These are phyloP conservation scores for Ulvella scutata DNA, from an alignment of 139 green algal genomes.

Conservation along the genomic window DNA sequence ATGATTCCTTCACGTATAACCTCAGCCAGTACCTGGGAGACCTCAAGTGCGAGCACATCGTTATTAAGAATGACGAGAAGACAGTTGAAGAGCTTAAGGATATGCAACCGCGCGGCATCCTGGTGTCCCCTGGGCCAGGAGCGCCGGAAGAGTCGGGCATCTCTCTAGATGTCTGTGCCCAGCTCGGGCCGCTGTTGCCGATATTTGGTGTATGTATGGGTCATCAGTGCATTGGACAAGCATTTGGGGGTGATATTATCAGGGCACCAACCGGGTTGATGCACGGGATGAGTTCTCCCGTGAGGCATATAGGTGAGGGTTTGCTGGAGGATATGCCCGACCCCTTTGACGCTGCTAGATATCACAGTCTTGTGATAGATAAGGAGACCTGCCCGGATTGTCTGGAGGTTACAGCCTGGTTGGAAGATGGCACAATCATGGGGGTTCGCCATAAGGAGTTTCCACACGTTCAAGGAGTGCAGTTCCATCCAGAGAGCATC, in stretches of 20 bases:
- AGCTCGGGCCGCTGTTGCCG: slow-evolving; percentile 69
- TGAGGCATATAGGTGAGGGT: slow-evolving; percentile 66
- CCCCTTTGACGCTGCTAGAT: slow-evolving; percentile 72
- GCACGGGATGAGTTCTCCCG: slow-evolving; percentile 89
- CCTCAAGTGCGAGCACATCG: slow-evolving; percentile 69
- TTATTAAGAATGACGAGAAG: slow-evolving; percentile 93
- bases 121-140: slow-evolving; percentile 92
- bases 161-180: slow-evolving; percentile 62
- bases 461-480: slow-evolving; percentile 58
- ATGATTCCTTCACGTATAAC: slow-evolving; percentile 98
- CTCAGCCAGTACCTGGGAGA: slow-evolving; percentile 93
- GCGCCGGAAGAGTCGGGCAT: slow-evolving; percentile 86
- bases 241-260: slow-evolving; percentile 62
- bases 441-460: slow-evolving; percentile 69
- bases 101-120: slow-evolving; percentile 75
- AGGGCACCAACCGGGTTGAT: slow-evolving; percentile 84
- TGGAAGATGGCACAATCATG: slow-evolving; percentile 96
- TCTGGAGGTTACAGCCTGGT: slow-evolving; percentile 92
- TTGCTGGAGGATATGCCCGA: slow-evolving; percentile 58
- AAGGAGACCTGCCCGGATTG: slow-evolving; percentile 69
- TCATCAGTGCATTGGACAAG: slow-evolving; percentile 96
- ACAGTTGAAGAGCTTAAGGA: slow-evolving; percentile 70
- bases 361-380: slow-evolving; percentile 91
- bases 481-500: slow-evolving; percentile 96
- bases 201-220: slow-evolving; percentile 99